Evolutionary conservation across 345 rosid species (phyloP).

Genomic region (Melaleuca quinquenervia): DNA sequence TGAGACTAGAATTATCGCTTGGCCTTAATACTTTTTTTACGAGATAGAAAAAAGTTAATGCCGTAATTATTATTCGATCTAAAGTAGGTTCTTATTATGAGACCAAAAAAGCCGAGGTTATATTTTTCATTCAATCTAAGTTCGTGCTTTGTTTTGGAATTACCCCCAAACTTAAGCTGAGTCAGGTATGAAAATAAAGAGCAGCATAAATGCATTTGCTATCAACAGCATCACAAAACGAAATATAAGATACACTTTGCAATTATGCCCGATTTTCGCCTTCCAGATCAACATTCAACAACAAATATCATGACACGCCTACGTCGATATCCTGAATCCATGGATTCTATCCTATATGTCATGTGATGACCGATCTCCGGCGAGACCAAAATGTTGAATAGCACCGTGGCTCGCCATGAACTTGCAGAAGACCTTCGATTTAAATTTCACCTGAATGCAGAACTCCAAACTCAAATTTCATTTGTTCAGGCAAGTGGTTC

Average conservation of each 20-base stretch:
- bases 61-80: no score
- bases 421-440: background rate
- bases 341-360: background rate
- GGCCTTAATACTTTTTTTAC: no score
- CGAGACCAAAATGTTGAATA: background rate
- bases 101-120: no score
- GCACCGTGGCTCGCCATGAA: background rate
- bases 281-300: background rate
- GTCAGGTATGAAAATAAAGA: background rate
- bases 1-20: no score
- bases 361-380: no score
- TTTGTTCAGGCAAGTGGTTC: background rate
- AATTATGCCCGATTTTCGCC: background rate
- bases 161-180: no score
- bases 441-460: background rate
- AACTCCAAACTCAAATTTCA: background rate
- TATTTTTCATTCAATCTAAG: no score
- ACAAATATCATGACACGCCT: background rate
- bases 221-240: background rate
- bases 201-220: background rate
- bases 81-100: no score
- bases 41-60: no score
- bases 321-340: background rate
- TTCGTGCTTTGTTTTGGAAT: no score
- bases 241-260: background rate